Base-by-base conservation (phyloP, 257 asterid species). In the Solanum sejunctum region DNA sequence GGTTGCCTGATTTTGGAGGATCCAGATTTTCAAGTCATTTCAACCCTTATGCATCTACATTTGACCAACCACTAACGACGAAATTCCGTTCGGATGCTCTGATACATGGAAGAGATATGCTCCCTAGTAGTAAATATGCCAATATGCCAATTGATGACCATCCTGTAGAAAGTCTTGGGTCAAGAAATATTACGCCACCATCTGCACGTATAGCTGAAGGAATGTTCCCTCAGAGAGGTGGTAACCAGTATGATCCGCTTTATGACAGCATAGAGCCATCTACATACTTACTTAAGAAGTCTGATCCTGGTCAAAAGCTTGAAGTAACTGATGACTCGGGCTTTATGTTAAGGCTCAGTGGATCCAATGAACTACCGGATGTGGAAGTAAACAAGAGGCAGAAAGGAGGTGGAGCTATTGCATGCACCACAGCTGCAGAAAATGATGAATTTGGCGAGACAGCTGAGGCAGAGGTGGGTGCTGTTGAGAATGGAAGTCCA, bases 361-460 rank as follows among this genome's bases (percentile, higher is more conserved):
- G 89, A 80, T 91, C 93, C 61, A 89, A 87, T 77, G 90, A 89
- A 90, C 87, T 88, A 73, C 85, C 88, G 82, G 88, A 88, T 85
- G 64, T 86, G 81, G 95, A 88, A 87, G 91, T 81, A 86, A 70
- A 85, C 86, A 89, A 84, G 81, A 83, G 85, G 84, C 90, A 85
- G 84, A 92, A 88, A 86, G 88, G 85, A 83, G 88, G 80, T 86
- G 88, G 79, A 85, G 88, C 88, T 84, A 70, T 87, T 81, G 91
- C 92, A 67, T 85, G 84, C 23, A 82, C 89, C 66, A 87, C 84
- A 84, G 91, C 91, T 8, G 49, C 86, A 55, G 95, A 91, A 84
- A 89, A 91, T 84, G 97, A 94, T 85, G 98, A 93, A 88, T 90
- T 51, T 86, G 99, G 97, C 54, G 99, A 95, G 93, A 95, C 96